Evolutionary conservation across 164 flowering plant species (phyloP).

Genomic region (Litsea cubeba): DNA sequence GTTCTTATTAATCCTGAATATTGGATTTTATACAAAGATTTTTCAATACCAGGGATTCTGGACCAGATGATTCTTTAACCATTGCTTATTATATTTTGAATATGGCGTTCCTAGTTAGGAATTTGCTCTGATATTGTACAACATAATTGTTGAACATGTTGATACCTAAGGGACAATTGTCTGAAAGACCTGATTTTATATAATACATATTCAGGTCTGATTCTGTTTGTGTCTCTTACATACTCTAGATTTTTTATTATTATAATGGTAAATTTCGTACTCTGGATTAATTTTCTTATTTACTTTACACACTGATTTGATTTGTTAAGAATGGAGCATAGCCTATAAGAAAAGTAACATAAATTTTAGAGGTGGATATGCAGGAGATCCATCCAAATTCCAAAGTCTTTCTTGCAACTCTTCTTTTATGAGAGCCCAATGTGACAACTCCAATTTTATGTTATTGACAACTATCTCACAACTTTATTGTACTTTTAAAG

Average conservation of each 20-base stretch:
- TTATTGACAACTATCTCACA: background rate
- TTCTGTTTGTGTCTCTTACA: too few relatives aligned
- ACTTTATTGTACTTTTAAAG: background rate
- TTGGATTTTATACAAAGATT: background rate
- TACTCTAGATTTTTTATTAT: too few relatives aligned
- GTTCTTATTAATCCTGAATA: too few relatives aligned
- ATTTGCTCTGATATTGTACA: background rate
- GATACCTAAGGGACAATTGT: background rate
- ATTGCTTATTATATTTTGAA: background rate
- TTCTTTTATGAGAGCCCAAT: background rate
- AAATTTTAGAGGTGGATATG: background rate
- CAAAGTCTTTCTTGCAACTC: background rate
- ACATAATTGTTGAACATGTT: background rate
- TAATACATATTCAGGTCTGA: too few relatives aligned
- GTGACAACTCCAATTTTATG: background rate
- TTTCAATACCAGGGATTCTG: background rate
- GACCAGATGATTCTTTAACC: background rate
- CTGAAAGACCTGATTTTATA: too few relatives aligned
- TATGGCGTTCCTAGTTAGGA: background rate
- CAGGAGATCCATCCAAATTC: background rate
- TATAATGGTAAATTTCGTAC: too few relatives aligned
- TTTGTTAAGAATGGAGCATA: too few relatives aligned
- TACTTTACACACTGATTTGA: too few relatives aligned
- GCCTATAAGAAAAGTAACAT: too few relatives aligned
- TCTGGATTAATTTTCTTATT: too few relatives aligned